Evolutionary conservation across 768 basidiomycete genomes (phyloP).

Genomic region (Austroboletus eburneus): DNA sequence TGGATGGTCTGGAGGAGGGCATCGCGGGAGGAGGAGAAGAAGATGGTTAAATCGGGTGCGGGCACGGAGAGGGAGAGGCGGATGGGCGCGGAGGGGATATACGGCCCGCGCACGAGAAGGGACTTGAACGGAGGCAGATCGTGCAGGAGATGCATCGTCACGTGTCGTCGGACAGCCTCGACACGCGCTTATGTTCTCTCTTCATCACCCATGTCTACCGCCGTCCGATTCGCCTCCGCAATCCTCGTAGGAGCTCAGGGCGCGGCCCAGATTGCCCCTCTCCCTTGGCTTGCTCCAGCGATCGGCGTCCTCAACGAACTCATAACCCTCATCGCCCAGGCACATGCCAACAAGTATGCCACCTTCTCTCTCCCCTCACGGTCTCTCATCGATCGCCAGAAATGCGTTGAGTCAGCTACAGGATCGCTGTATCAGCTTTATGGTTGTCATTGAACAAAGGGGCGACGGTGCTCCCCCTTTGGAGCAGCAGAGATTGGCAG

Average conservation of each 20-base stretch:
- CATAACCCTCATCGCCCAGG: constrained; percentile 44
- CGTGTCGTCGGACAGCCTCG: constrained; percentile 12
- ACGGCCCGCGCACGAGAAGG: constrained; percentile 59
- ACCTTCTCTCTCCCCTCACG: not conserved
- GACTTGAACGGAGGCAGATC: constrained; percentile 52
- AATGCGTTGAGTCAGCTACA: constrained; percentile 41
- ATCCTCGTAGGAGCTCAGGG: constrained; percentile 35
- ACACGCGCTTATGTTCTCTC: not conserved
- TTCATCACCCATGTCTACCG: constrained; percentile 12
- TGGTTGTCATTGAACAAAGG: constrained; percentile 36
- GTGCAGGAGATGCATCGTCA: constrained; percentile 39
- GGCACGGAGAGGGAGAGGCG: constrained; percentile 55
- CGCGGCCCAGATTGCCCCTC: constrained; percentile 43
- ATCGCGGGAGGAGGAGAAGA: constrained; percentile 54
- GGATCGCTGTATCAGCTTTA: constrained; percentile 43
- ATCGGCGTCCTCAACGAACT: constrained; percentile 42
- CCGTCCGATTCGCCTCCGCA: constrained; percentile 11
- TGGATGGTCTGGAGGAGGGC: constrained; percentile 39
- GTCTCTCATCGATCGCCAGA: constrained; percentile 25
- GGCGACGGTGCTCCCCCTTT: constrained; percentile 25
- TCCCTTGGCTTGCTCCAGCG: constrained; percentile 44
- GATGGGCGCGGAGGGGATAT: constrained; percentile 66
- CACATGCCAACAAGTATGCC: constrained; percentile 44
- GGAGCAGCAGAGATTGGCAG: constrained; percentile 31
- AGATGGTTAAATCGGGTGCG: constrained; percentile 34